These are phyloP conservation scores for Botrytis byssoidea DNA, from an alignment of 2,329 filamentous ascomycete species.

Conservation along the genomic window DNA sequence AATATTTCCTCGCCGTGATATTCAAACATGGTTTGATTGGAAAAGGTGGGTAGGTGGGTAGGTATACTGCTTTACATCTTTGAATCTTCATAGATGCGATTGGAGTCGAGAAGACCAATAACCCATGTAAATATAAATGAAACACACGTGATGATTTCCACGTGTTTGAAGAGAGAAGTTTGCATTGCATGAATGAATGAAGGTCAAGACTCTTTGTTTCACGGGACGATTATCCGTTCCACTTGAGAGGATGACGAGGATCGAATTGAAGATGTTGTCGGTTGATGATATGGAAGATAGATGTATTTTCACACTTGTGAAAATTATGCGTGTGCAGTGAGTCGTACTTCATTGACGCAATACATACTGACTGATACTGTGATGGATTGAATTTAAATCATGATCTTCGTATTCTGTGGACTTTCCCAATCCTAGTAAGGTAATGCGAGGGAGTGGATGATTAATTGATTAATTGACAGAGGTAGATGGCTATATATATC, in stretches of 20 bases:
- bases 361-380: background rate
- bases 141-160: background rate
- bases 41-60: background rate
- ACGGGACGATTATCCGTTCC: background rate
- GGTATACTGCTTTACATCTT: background rate
- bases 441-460: background rate
- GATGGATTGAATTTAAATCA: background rate
- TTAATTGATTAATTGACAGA: background rate
- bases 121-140: background rate
- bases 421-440: background rate
- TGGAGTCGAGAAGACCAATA: background rate
- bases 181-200: background rate
- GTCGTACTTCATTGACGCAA: background rate
- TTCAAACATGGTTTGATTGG: background rate
- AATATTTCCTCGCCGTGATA: background rate
- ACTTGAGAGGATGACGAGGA: background rate
- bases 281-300: background rate
- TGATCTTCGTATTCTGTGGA: slow-evolving; percentile 6
- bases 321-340: background rate
- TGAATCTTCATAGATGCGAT: background rate
- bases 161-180: background rate
- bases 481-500: background rate
- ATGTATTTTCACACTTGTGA: background rate
- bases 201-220: slow-evolving; percentile 3
- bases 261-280: background rate